Base-by-base conservation (phyloP, 768 basidiomycete genomes). In the Boletus tomentosulus region DNA sequence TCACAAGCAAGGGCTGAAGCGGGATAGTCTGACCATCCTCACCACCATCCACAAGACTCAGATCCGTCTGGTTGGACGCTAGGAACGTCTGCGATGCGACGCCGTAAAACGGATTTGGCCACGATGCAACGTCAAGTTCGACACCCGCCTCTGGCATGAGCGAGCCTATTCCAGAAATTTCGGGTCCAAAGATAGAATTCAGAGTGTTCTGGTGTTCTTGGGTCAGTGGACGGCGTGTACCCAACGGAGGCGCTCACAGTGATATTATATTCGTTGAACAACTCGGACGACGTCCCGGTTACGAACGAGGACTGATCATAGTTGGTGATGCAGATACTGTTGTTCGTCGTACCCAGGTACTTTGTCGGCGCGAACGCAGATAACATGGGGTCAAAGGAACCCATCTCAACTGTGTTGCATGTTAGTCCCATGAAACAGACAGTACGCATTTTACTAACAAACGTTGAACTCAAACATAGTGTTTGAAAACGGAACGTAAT, bases 1-100 rank as follows among this genome's bases (percentile, higher is more conserved):
- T 66, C 46, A 79, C 73, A 12, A 82, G 71, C 37, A 83, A 70
- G 2, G 82, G 82, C 46, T 77, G 76, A 16, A 81, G 30, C 4
- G 81, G 79, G 35, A 80, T 65, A 47, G 76, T 59, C 57, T 77
- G 71, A 13, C 76, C 76, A 42, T 75, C 68, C 53, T 72, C 70
- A 8, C 76, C 77, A 25, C 76, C 77, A 47, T 78, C 75, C 33
- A 71, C 68, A 6, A 78, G 46, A 35, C 55, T 55, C 0, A 78
- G 63, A 25, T 72, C 56, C 10, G 51, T 62, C 56, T 74, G 66
- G 25, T 59, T 57, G 6, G 71, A 56, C 22, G 68, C 63, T n/a
- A 70, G 55, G 50, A 78, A 77, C 0, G 67, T 71, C 0, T 56
- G 55, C 0, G 67, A 63, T 22, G 73, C 66, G 7, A 74, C 33